A percentile compares a stretch with the other conserved stretches of the same genome.
Evolutionary conservation across 208 protist genomes (phyloP).

Genomic region (Crithidia sp.): DNA sequence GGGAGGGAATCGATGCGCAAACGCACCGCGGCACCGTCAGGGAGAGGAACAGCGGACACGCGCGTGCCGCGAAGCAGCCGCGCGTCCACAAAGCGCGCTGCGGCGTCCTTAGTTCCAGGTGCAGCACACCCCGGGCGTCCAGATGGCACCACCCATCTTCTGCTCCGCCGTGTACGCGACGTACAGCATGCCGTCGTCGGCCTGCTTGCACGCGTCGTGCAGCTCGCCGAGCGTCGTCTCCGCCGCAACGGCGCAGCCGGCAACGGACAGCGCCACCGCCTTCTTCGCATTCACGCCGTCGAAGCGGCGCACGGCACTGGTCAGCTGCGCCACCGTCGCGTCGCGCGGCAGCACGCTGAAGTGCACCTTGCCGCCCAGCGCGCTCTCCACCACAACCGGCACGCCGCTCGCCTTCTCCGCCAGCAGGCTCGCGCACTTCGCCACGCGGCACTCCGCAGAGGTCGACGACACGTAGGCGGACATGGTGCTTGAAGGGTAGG

Average conservation of each 20-base stretch:
- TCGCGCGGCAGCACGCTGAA: not conserved
- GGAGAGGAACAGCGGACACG: too few relatives aligned
- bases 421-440: too few relatives aligned
- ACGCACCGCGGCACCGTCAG: too few relatives aligned
- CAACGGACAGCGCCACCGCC: conserved; percentile 16
- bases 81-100: not conserved
- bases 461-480: too few relatives aligned
- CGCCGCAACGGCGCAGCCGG: not conserved
- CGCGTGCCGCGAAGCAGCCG: too few relatives aligned
- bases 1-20: too few relatives aligned
- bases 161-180: too few relatives aligned
- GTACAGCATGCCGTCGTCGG: too few relatives aligned
- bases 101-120: conserved; percentile 12
- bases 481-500: too few relatives aligned
- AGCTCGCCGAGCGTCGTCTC: conserved; percentile 8
- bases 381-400: not conserved
- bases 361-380: too few relatives aligned
- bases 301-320: conserved; percentile 21
- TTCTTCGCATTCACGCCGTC: conserved; percentile 10
- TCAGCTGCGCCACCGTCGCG: conserved; percentile 32
- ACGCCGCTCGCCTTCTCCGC: not conserved
- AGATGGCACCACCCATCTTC: too few relatives aligned
- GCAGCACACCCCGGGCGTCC: not conserved
- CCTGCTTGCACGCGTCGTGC: not conserved
- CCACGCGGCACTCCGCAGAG: too few relatives aligned